Evolutionary conservation across 306 rosid species (phyloP).

Genomic region (Begonia masoniana): DNA sequence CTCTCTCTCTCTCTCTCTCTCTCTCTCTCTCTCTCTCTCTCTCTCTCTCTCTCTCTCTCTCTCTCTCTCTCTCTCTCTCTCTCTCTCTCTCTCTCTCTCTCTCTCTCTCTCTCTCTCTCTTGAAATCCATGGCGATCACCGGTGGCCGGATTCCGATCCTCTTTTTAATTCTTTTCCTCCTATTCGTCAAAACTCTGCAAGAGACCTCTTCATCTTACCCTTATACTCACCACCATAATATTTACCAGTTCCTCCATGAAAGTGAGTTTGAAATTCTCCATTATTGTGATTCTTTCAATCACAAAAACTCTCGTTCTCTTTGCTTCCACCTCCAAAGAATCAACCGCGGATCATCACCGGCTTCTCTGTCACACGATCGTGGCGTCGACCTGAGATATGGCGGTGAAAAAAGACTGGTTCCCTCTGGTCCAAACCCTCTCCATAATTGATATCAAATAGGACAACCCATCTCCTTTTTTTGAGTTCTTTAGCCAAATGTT

Average conservation of each 20-base stretch:
- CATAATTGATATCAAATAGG: conserved; percentile 41
- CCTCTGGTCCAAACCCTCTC: conserved; percentile 97
- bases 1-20: conserved; percentile 5
- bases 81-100: conserved; percentile 15
- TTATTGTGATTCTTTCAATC: conserved; percentile 46
- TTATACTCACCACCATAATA: neutral
- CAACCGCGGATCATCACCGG: conserved; percentile 10
- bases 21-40: conserved; percentile 11
- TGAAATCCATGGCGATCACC: conserved; percentile 4
- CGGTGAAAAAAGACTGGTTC: conserved; percentile 72
- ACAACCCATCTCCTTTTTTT: conserved; percentile 3
- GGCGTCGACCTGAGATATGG: conserved; percentile 67
- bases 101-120: conserved; percentile 1
- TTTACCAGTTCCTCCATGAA: neutral
- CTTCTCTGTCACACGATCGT: conserved; percentile 7
- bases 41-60: conserved; percentile 12
- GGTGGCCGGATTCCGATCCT: conserved; percentile 2
- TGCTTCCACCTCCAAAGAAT: conserved; percentile 40
- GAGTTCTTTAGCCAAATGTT: neutral
- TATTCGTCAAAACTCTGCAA: no score
- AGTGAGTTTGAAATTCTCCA: neutral
- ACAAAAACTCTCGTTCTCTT: conserved; percentile 41
- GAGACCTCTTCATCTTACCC: conserved; percentile 5
- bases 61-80: conserved; percentile 3
- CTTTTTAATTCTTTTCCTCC: conserved; percentile 11